A percentile compares a stretch with the other conserved stretches of the same genome.
Conservation (phyloP, 768 basidiomycete species). For the Hydnum rufescens region DNA sequence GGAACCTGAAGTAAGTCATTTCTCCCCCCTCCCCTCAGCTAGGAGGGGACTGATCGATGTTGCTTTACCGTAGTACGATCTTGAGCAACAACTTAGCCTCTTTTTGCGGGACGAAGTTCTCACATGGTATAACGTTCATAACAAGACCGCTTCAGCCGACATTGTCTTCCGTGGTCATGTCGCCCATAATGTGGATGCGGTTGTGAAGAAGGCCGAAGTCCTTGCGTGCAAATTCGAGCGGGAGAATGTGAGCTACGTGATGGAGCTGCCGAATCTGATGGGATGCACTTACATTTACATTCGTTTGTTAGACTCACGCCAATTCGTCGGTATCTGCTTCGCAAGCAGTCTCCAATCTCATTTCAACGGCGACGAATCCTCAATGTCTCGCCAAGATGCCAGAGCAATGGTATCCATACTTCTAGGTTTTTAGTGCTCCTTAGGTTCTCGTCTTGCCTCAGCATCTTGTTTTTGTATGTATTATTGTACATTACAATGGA, state of each 20-base stretch:
- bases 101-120: constrained; percentile 88
- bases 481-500: too few relatives aligned
- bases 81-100: constrained; percentile 80
- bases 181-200: constrained; percentile 39
- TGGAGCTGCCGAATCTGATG: constrained; percentile 4
- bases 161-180: constrained; percentile 32
- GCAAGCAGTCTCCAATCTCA: constrained; percentile 64
- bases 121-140: constrained; percentile 41
- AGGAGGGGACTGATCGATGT: constrained; percentile 3
- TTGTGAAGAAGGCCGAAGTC: constrained; percentile 62
- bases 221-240: constrained; percentile 78
- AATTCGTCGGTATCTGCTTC: constrained; percentile 23
- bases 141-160: constrained; percentile 39
- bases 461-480: too few relatives aligned
- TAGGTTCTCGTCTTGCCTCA: too few relatives aligned
- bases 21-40: neutral
- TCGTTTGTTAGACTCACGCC: neutral
- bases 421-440: too few relatives aligned
- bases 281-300: neutral
- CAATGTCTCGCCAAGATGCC: constrained; percentile 68
- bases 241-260: constrained; percentile 36
- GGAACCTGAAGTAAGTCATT: constrained; percentile 57
- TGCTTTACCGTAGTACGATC: constrained; percentile 41
- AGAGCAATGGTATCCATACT: constrained; percentile 76
- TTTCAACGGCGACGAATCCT: constrained; percentile 75